Conservation (phyloP, 2,329 filamentous ascomycete species). For the Phoma sp. region DNA sequence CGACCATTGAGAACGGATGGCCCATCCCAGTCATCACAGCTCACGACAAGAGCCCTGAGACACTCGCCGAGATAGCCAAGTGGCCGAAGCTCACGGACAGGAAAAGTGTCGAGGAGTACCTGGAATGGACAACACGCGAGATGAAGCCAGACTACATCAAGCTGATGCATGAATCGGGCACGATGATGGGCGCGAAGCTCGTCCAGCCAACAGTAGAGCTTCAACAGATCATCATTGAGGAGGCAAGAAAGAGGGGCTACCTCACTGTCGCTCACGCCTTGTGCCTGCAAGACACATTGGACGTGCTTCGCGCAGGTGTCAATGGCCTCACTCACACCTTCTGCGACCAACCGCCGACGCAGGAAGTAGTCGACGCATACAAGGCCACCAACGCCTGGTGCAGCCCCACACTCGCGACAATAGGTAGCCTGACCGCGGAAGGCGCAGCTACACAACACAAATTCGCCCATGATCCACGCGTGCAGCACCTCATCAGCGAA, state of each 20-base stretch:
- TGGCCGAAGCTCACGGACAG: conserved; percentile 56
- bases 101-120: conserved; percentile 51
- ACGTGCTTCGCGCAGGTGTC: conserved; percentile 50
- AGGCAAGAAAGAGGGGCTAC: conserved; percentile 47
- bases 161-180: conserved; percentile 58
- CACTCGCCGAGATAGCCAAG: conserved; percentile 48
- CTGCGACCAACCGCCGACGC: conserved; percentile 48
- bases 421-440: conserved; percentile 51
- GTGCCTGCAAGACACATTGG: conserved; percentile 49
- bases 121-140: conserved; percentile 50
- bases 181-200: conserved; percentile 46
- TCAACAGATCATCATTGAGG: conserved; percentile 53
- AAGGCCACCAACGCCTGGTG: conserved; percentile 51
- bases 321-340: conserved; percentile 55
- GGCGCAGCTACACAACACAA: conserved; percentile 47
- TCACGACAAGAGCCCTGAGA: conserved; percentile 47
- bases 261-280: conserved; percentile 51
- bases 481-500: conserved; percentile 43
- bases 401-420: conserved; percentile 51
- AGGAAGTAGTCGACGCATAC: conserved; percentile 51
- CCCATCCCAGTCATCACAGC: conserved; percentile 53
- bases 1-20: conserved; percentile 61
- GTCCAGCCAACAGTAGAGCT: conserved; percentile 51
- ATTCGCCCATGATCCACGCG: conserved; percentile 50
- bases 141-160: conserved; percentile 57